These are phyloP conservation scores for Theileria annulata DNA, from an alignment of 169 alveolate species.

Conservation along the genomic window DNA sequence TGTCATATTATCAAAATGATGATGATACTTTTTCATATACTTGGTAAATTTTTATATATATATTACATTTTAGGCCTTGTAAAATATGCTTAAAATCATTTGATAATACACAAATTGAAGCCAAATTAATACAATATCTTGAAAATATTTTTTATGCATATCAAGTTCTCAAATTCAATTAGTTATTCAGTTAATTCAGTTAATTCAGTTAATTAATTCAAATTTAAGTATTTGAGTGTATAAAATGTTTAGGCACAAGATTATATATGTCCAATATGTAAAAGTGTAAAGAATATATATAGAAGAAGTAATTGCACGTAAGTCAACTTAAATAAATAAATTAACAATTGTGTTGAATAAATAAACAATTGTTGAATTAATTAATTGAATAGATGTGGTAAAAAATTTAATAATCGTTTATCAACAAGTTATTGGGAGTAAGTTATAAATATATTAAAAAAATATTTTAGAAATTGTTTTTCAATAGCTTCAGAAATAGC, in stretches of 20 bases:
- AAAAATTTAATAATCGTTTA: slow-evolving; percentile 34
- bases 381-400: slow-evolving; percentile 51
- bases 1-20: slow-evolving; percentile 60
- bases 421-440: slow-evolving; percentile 34
- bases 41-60: slow-evolving; percentile 41
- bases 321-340: background rate
- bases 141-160: slow-evolving; percentile 57
- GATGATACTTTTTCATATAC: slow-evolving; percentile 54
- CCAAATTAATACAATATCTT: slow-evolving; percentile 38
- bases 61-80: slow-evolving; percentile 35
- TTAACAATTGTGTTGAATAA: no score
- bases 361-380: no score
- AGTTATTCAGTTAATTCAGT: no score
- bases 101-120: slow-evolving; percentile 41
- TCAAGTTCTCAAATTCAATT: slow-evolving; percentile 22
- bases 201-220: no score
- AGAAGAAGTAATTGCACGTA: slow-evolving; percentile 37
- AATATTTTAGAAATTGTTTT: slow-evolving; percentile 24
- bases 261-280: slow-evolving; percentile 37
- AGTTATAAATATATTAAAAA: background rate
- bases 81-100: slow-evolving; percentile 39
- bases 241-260: slow-evolving; percentile 35
- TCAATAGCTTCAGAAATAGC: slow-evolving; percentile 39
- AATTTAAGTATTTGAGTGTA: no score
- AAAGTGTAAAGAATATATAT: slow-evolving; percentile 33